Evolutionary conservation across 106 monocot species (phyloP).

Genomic region (Phalaenopsis equestris): DNA sequence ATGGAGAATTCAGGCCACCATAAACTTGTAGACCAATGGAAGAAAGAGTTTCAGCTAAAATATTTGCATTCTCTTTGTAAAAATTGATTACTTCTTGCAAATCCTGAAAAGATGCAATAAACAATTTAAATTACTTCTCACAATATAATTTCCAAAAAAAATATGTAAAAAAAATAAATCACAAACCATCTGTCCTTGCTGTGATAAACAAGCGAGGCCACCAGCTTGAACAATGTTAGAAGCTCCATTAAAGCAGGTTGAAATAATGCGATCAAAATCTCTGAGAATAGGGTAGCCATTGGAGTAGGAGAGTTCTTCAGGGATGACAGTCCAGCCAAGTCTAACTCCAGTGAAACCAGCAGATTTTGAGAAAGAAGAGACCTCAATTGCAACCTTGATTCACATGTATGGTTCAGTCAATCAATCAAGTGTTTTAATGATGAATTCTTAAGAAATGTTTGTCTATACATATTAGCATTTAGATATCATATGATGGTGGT

Average conservation of each 20-base stretch:
- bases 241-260: constrained; percentile 85
- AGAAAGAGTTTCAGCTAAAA: constrained; percentile 39
- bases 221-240: constrained; percentile 73
- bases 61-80: constrained; percentile 55
- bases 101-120: constrained; percentile 21
- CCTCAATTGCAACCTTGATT: constrained; percentile 74
- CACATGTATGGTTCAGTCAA: not conserved
- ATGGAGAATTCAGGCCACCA: constrained; percentile 69
- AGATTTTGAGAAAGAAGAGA: constrained; percentile 83
- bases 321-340: constrained; percentile 86
- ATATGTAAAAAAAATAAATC: too few species aligned
- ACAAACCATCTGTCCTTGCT: constrained; percentile 43
- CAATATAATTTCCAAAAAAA: too few species aligned
- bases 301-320: constrained; percentile 59
- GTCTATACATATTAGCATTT: too few species aligned
- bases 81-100: constrained; percentile 23
- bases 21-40: constrained; percentile 46
- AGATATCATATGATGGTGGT: too few species aligned
- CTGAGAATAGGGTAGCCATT: constrained; percentile 33
- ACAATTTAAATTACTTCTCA: too few species aligned
- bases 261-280: constrained; percentile 74
- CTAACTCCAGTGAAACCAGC: constrained; percentile 90
- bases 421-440: not conserved
- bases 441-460: too few species aligned
- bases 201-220: constrained; percentile 66